Base-by-base conservation (phyloP, 2,329 filamentous ascomycete genomes). In the Xylogone sp. region DNA sequence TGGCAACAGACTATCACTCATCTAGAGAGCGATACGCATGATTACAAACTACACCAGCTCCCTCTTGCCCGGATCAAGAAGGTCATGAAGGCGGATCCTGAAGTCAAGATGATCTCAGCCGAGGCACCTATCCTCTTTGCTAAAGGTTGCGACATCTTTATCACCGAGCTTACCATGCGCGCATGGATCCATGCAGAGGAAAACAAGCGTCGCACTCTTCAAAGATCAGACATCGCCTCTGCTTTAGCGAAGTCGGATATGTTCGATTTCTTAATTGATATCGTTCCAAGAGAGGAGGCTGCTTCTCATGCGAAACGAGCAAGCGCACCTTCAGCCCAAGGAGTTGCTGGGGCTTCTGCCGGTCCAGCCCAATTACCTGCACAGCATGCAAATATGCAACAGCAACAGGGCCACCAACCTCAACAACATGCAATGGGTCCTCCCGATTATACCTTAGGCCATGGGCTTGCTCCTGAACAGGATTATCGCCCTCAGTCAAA, bases 221-320 rank as follows among this genome's bases (percentile, higher is more conserved):
- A 99, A 71, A 84, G 94, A 47, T 96, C 90, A 52, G 94, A 99
- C 66, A 99, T 99, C 68, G 94, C 94, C 20, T 95, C 91, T 10
- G 94, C 94, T 13, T 78, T 99, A 21, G 88, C 90, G 54, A 99
- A 99, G 73, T 97, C 91, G 20, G 94, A 99, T 74, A 99, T 99
- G 94, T 99, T 99, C 70, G 94, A 99, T 74, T 99, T 99, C 73
- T 78, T 99, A 53, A 99, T 99, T 68, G 94, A 99, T 67, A 99
- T 99, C 56, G 94, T 99, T 5, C 94, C 94, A 3, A 86, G 94
- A 48, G 94, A 99, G 69, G 94, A 99, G 70, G 91, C 93, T 31
- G 81, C 88, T 9, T 84, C 87, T 20, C 90, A 92, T 67, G 83
- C 91, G 42, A 97, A 96, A 75, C 80, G 92, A 58, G 78, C 84